Base-by-base conservation (phyloP, 306 rosid species). In the Urtica urens region DNA sequence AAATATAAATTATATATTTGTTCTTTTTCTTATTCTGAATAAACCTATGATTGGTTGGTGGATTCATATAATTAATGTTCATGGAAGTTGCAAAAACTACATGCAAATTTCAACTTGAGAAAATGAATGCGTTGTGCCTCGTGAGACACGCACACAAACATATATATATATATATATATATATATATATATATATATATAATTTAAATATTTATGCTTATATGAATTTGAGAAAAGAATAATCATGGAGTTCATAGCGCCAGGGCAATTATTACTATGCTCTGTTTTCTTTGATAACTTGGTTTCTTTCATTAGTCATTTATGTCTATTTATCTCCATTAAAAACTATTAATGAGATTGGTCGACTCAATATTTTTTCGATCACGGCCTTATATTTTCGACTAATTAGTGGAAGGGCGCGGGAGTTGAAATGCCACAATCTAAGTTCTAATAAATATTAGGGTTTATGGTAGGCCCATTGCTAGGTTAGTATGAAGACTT, bases 401-500 rank as follows among this genome's bases (percentile, higher is more conserved):
- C 25, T 15, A 23, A 40, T 29, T 35, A 15, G 44, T 46, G 40
- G 51, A 34, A 13, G 21, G 22, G 58, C 18, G 24, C 2, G 53
- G 20, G 51, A 17, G 54, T 49, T 51, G 25, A 51, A 21, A 51
- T 14, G 43, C 44, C 43, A 34, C 23, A 31, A 51, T 51, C 43
- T 21, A 8, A 16, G 17, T 31, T 19, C 41, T 10, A 10, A 17
- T 4, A 4, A 28, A 4, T 28, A 28, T 9, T 35, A 20, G 39
- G 43, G 21, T 33, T 41, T 60, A 55, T 25, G 33, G 13, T 51
- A 22, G 43, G 57, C 20, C 55, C 41, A 50, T 50, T 38, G 16
- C 10, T 48, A 48, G 38, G 54, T 29, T 49, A 16, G 20, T 29
- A 15, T 49, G 39, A 29, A 28, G 38, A 49, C 38, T 29, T 26